Evolutionary conservation across 345 rosid genomes (phyloP).

Genomic region (Anastatica hierochuntica): DNA sequence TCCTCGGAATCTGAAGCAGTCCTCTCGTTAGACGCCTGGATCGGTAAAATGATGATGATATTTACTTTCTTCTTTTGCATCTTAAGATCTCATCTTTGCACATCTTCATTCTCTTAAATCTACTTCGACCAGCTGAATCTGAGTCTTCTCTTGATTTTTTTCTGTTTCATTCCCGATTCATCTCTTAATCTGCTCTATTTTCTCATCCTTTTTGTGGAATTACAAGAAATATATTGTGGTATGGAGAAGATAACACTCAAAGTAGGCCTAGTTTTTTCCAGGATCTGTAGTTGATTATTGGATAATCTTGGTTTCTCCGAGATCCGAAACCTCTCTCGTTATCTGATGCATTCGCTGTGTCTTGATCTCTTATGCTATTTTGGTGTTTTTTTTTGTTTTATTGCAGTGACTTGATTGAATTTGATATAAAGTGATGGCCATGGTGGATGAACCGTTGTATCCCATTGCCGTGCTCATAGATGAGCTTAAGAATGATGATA

Average conservation of each 20-base stretch:
- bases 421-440: no score
- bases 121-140: neutral
- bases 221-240: neutral
- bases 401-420: no score
- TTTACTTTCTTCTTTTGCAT: neutral
- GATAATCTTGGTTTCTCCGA: no score
- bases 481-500: constrained; percentile 90
- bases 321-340: no score
- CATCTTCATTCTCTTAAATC: neutral
- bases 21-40: constrained; percentile 10
- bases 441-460: constrained; percentile 64
- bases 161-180: neutral
- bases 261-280: no score
- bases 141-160: neutral
- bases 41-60: constrained; percentile 26
- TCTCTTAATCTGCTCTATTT: neutral
- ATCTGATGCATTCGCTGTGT: no score
- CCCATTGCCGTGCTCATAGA: constrained; percentile 87
- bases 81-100: neutral
- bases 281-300: no score
- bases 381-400: no score
- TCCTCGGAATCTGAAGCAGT: constrained; percentile 21
- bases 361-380: no score
- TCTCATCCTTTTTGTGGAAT: neutral
- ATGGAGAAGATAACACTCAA: no score